Percentiles rank a stretch among this genome's conserved stretches.
phyloP scores from a whole-genome alignment of 768 basidiomycete species.

The Agrocybe chaxingu region DNA sequence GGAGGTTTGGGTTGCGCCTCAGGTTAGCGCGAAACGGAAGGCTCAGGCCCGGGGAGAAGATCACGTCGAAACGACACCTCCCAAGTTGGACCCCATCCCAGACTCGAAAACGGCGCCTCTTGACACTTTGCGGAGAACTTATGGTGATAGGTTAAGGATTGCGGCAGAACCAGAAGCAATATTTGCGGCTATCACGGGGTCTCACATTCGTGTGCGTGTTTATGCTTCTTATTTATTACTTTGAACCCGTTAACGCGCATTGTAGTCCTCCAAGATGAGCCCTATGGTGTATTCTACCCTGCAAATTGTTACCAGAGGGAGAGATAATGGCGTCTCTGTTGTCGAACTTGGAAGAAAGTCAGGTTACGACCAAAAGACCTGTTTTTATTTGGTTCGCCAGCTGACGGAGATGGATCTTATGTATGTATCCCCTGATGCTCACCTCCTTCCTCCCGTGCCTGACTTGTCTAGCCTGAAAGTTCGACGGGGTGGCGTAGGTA shows the following conservation, averaged over 20 bases:
- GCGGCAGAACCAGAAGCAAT: constrained; percentile 73
- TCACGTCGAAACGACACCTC: constrained; percentile 35
- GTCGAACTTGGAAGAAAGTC: constrained; percentile 75
- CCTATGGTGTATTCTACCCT: constrained; percentile 84
- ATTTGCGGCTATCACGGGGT: constrained; percentile 80
- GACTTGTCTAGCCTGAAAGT: constrained; percentile 58
- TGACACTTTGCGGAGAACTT: constrained; percentile 50
- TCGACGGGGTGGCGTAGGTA: constrained; percentile 72
- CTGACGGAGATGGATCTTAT: constrained; percentile 71
- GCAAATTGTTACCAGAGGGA: constrained; percentile 79
- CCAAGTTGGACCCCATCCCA: constrained; percentile 48
- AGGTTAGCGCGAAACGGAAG: constrained; percentile 64
- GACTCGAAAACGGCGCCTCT: constrained; percentile 56
- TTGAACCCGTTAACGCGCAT: constrained; percentile 3
- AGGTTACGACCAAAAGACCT: constrained; percentile 85
- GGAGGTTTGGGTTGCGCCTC: constrained; percentile 79
- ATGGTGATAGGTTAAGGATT: constrained; percentile 67
- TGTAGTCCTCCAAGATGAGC: constrained; percentile 73
- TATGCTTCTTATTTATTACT: not conserved
- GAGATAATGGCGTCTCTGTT: constrained; percentile 75
- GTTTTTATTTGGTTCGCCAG: constrained; percentile 81
- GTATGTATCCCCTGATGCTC: constrained; percentile 36
- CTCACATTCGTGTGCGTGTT: constrained; percentile 70
- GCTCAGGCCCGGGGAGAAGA: constrained; percentile 56
- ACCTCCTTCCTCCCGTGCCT: not conserved